phyloP scores from a whole-genome alignment of 345 rosid genomes.

The Populus ilicifolia region DNA sequence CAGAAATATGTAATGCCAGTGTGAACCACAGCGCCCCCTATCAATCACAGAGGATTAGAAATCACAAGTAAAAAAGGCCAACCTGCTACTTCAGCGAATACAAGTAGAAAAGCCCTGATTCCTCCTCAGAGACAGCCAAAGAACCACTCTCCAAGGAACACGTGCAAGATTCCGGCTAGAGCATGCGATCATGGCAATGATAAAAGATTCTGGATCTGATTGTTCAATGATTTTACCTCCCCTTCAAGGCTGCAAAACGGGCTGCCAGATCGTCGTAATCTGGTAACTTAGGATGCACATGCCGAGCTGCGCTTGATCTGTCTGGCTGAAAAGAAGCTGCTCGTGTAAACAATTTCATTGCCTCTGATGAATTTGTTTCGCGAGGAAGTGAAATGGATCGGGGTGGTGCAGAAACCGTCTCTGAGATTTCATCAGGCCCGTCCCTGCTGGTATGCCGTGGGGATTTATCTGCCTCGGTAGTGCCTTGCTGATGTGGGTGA shows the following conservation, averaged over 20 bases:
- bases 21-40: not conserved
- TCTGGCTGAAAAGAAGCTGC: constrained; percentile 80
- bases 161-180: not conserved
- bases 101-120: not conserved
- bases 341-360: constrained; percentile 46
- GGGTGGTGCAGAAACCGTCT: constrained; percentile 36
- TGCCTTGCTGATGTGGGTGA: constrained; percentile 30
- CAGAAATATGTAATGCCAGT: not conserved
- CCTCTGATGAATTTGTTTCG: constrained; percentile 40
- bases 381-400: constrained; percentile 70
- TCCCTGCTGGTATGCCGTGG: constrained; percentile 19
- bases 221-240: constrained; percentile 39
- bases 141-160: not conserved
- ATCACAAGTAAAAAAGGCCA: not conserved
- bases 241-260: constrained; percentile 74
- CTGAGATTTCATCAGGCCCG: constrained; percentile 31
- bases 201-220: not conserved
- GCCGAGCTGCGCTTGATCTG: constrained; percentile 53
- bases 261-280: constrained; percentile 94
- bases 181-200: not conserved
- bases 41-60: not conserved
- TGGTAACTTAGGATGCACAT: constrained; percentile 95
- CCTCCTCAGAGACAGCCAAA: not conserved
- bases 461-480: constrained; percentile 21
- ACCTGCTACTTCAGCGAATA: not conserved